Base-by-base conservation (phyloP, 2,329 filamentous ascomycete species). In the Paecilomyces dactylethromorphus region DNA sequence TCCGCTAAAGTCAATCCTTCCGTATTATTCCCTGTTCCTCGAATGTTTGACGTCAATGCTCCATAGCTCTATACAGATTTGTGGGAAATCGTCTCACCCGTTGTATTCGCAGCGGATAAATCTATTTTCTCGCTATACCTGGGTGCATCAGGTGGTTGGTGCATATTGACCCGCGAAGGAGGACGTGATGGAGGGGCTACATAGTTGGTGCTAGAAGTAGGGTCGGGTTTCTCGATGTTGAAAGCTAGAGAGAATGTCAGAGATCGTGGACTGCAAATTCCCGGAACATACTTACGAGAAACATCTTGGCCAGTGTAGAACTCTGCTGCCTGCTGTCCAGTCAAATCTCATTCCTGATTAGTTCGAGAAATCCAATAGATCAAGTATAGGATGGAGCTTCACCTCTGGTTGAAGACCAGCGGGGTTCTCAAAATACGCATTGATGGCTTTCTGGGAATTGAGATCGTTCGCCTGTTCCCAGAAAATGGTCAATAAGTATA, bases 341-440 rank as follows among this genome's bases (percentile, higher is more conserved):
- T 39, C 18, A 12, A 56, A 29, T 3, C 21, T 61, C 50, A 63
- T 60, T 60, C 54, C 32, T 51, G 24, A 24, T 50, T 29, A 45
- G 39, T 45, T 7, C 10, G 39, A 18, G 39, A 1, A 45, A 45
- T 45, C 32, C 29, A 57, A 52, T 8, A 24, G 11, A 29, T 21
- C 6, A 24, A 52, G 50, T n/a, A 52, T 45, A 24, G 11, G n/a
- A 24, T 15, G 49, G 45, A 31, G 32, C 61, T 62, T 63, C 60
- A 75, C 74, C 69, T 75, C 62, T 56, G 64, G 60, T 51, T 69
- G 67, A 21, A 70, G 64, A 26, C 71, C 69, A 15, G 68, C 70
- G 15, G 76, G 76, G 63, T 78, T 75, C 66, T 80, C 77, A 33
- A 78, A 78, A 62, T 76, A 80, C 21, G 77, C 77, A 66, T 80